These are phyloP conservation scores for Mycena amicta DNA, from an alignment of 768 basidiomycete species.

Conservation along the genomic window DNA sequence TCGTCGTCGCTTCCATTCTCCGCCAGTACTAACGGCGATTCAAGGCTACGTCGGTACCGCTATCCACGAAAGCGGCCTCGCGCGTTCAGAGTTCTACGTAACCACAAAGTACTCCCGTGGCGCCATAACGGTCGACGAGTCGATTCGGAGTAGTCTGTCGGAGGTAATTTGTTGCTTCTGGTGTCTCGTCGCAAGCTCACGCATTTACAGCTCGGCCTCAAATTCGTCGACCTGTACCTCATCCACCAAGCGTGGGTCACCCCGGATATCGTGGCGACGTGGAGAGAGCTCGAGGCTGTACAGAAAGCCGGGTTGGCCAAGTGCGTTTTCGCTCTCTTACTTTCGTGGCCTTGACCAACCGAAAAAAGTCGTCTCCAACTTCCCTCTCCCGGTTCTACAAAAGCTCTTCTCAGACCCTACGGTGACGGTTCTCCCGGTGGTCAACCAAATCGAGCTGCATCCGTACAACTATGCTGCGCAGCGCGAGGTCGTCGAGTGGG, in stretches of 20 bases:
- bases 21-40: conserved; percentile 27
- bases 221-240: conserved; percentile 54
- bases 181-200: background rate
- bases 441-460: conserved; percentile 45
- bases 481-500: conserved; percentile 44
- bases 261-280: conserved; percentile 30
- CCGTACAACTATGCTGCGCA: conserved; percentile 52
- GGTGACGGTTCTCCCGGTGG: conserved; percentile 40
- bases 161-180: conserved; percentile 30
- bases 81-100: conserved; percentile 34
- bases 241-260: conserved; percentile 42
- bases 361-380: conserved; percentile 60
- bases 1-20: conserved; percentile 30
- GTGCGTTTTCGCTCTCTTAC: conserved; percentile 10
- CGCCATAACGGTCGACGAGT: conserved; percentile 26
- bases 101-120: conserved; percentile 41
- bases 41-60: conserved; percentile 28
- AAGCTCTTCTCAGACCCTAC: conserved; percentile 35
- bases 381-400: conserved; percentile 36
- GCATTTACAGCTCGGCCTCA: conserved; percentile 42
- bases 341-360: too few species aligned
- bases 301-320: conserved; percentile 33
- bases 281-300: conserved; percentile 46
- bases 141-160: conserved; percentile 36
- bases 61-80: conserved; percentile 31